Evolutionary conservation across 306 rosid species (phyloP).

Genomic region (Abrus pulchellus): DNA sequence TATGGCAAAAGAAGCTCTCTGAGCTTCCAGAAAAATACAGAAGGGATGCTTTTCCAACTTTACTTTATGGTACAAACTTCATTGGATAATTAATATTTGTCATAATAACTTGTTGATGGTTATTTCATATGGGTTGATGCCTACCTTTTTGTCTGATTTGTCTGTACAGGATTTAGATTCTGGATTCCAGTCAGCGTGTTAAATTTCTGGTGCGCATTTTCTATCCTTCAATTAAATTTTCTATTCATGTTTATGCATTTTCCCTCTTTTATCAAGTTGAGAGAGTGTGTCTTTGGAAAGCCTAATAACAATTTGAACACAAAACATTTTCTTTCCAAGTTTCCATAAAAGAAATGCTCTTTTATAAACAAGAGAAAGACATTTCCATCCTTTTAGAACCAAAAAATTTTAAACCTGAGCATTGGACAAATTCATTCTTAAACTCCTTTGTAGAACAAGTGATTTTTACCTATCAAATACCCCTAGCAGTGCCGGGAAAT

Average conservation of each 20-base stretch:
- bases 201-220: slow-evolving; percentile 74
- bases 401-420: not conserved
- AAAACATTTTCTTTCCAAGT: not conserved
- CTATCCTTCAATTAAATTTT: slow-evolving; percentile 34
- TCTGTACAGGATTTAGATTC: slow-evolving; percentile 85
- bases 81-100: slow-evolving; percentile 16
- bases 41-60: slow-evolving; percentile 81
- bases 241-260: slow-evolving; percentile 1
- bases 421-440: not conserved
- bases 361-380: not conserved
- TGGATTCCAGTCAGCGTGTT: slow-evolving; percentile 93
- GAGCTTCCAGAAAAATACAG: slow-evolving; percentile 86
- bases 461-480: not conserved
- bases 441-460: not conserved
- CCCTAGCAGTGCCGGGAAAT: not conserved
- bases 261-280: slow-evolving; percentile 7
- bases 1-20: slow-evolving; percentile 81
- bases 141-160: slow-evolving; percentile 22
- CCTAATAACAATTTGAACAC: not conserved
- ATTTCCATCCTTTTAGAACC: not conserved
- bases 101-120: slow-evolving; percentile 35
- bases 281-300: slow-evolving; percentile 14
- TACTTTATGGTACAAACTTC: slow-evolving; percentile 70
- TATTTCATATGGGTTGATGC: slow-evolving; percentile 28
- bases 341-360: not conserved